Conservation (phyloP, 441 rosid genomes). For the Biscutella auriculata region DNA sequence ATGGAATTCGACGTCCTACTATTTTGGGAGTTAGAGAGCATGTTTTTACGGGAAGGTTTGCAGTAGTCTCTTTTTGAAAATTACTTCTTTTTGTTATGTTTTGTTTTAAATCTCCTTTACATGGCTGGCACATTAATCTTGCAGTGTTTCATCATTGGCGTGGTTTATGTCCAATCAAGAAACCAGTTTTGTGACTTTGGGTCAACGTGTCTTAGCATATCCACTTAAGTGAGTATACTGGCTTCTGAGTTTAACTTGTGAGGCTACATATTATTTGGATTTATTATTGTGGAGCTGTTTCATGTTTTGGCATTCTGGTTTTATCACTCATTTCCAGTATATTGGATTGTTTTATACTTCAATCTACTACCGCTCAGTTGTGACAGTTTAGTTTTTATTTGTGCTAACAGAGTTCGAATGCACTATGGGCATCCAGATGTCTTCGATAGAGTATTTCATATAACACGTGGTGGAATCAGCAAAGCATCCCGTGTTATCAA, state of each 20-base stretch:
- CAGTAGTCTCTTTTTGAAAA: neutral
- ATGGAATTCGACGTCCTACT: constrained; percentile 89
- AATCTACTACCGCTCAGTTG: neutral
- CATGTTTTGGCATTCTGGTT: neutral
- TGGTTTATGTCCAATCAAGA: constrained; percentile 99
- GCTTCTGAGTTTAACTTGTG: neutral
- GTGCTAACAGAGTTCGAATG: constrained; percentile 77
- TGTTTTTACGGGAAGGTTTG: constrained; percentile 93
- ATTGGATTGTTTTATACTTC: neutral
- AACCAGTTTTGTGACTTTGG: constrained; percentile 94
- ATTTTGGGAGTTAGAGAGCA: constrained; percentile 93
- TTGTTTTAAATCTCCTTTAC: constrained; percentile 16
- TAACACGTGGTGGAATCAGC: constrained; percentile 95
- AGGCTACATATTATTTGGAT: neutral
- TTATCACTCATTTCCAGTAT: neutral
- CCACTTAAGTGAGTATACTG: constrained; percentile 77
- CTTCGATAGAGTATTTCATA: constrained; percentile 84
- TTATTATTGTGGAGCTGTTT: neutral
- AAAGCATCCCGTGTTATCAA: constrained; percentile 95
- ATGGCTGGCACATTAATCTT: constrained; percentile 16
- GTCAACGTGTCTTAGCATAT: constrained; percentile 82
- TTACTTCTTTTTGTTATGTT: neutral
- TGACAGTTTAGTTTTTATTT: constrained; percentile 3
- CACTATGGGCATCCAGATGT: constrained; percentile 99
- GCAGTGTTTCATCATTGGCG: constrained; percentile 96